A percentile compares a stretch with the other conserved stretches of the same genome.
These are phyloP conservation scores for Allium fistulosum DNA, from an alignment of 106 monocot genomes.

Conservation along the genomic window DNA sequence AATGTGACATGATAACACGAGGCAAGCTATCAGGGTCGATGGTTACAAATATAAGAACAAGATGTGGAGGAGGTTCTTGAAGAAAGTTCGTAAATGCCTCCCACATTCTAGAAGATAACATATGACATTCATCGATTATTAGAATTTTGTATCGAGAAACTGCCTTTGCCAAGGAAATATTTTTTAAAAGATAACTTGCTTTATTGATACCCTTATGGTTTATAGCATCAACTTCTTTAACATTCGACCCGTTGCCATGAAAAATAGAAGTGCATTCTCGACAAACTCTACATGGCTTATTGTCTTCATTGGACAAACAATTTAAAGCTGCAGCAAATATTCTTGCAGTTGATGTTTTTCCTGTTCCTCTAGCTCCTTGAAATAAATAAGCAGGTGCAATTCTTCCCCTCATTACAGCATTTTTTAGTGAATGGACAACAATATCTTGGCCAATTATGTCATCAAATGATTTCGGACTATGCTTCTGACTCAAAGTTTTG, in stretches of 20 bases:
- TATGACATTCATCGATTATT: conserved; percentile 63
- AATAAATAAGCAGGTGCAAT: conserved; percentile 72
- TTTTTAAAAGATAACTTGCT: conserved; percentile 35
- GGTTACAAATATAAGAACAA: conserved; percentile 66
- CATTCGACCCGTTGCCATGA: conserved; percentile 27
- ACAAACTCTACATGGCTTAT: conserved; percentile 58
- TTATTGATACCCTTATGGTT: conserved; percentile 38
- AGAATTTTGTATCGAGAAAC: conserved; percentile 35
- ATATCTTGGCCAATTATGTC: conserved; percentile 69
- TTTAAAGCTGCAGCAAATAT: conserved; percentile 72
- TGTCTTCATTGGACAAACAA: conserved; percentile 39
- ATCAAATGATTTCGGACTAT: conserved; percentile 44
- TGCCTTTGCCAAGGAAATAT: conserved; percentile 12
- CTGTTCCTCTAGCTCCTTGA: conserved; percentile 68
- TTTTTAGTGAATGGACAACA: conserved; percentile 63
- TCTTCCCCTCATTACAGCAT: conserved; percentile 42
- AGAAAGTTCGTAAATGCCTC: conserved; percentile 42
- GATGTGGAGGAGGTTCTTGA: conserved; percentile 39
- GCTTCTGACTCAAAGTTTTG: conserved; percentile 47
- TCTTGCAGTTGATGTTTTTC: conserved; percentile 59
- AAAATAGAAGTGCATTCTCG: conserved; percentile 37
- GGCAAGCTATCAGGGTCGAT: conserved; percentile 48
- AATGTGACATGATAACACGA: conserved; percentile 40
- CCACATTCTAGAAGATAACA: conserved; percentile 54
- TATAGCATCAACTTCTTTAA: conserved; percentile 42